These are phyloP conservation scores for Ramaria sp. DNA, from an alignment of 768 basidiomycete genomes.

Conservation along the genomic window DNA sequence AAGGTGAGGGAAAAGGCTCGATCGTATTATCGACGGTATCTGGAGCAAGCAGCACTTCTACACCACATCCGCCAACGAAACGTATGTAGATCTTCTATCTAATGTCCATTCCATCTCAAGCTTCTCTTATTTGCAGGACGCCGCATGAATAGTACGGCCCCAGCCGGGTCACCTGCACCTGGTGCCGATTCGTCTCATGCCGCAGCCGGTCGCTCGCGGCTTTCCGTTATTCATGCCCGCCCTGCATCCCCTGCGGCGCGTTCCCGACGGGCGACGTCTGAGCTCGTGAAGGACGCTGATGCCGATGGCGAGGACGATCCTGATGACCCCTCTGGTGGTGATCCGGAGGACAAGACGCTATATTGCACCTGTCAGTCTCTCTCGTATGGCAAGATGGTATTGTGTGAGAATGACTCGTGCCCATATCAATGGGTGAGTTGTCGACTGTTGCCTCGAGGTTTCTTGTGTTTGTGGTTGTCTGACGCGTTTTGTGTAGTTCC, in stretches of 20 bases:
- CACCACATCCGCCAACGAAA: slow-evolving; percentile 1
- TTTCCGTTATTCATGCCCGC: slow-evolving; percentile 7
- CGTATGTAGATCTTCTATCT: background rate
- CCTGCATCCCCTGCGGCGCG: slow-evolving; percentile 4
- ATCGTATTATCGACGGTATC: background rate
- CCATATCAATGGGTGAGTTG: slow-evolving; percentile 60
- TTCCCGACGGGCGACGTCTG: slow-evolving; percentile 9
- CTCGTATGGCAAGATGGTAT: slow-evolving; percentile 68
- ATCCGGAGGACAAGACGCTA: slow-evolving; percentile 43
- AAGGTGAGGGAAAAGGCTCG: background rate
- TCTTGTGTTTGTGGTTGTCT: background rate
- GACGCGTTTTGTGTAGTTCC: slow-evolving; percentile 33
- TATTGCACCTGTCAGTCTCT: slow-evolving; percentile 57
- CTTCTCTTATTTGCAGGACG: slow-evolving; percentile 5
- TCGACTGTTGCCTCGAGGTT: background rate
- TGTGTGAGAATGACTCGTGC: slow-evolving; percentile 57
- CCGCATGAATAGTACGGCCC: slow-evolving; percentile 8
- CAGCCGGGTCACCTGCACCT: slow-evolving; percentile 4
- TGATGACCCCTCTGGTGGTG: slow-evolving; percentile 27
- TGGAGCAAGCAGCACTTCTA: background rate
- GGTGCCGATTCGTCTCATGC: background rate
- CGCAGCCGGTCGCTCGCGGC: slow-evolving; percentile 8
- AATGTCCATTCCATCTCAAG: background rate
- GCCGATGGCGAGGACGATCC: slow-evolving; percentile 26
- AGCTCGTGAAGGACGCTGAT: slow-evolving; percentile 10